Conservation (phyloP, 345 rosid genomes). For the Eucalyptus shirleyi region DNA sequence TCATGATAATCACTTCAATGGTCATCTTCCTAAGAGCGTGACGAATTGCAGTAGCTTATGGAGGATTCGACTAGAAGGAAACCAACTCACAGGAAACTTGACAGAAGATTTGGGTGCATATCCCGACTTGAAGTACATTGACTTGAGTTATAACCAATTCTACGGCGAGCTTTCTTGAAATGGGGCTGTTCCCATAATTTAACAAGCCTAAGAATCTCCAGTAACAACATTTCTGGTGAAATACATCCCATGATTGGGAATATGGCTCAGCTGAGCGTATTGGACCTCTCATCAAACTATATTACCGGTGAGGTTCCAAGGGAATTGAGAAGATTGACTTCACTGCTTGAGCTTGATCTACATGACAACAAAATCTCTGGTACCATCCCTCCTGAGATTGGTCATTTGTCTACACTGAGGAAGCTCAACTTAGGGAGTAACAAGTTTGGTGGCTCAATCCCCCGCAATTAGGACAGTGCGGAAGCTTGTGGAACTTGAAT, state of each 20-base stretch:
- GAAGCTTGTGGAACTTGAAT: neutral
- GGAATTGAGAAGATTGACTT: neutral
- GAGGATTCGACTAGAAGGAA: too few relatives aligned
- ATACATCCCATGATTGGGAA: neutral
- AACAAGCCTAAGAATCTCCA: neutral
- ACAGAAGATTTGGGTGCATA: too few relatives aligned
- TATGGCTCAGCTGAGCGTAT: neutral
- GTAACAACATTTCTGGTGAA: neutral
- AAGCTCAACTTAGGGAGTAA: too few relatives aligned
- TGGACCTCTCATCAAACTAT: neutral
- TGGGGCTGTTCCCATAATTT: neutral
- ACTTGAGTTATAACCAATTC: too few relatives aligned
- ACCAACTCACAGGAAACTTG: too few relatives aligned
- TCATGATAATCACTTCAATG: neutral
- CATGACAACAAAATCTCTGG: conserved; percentile 6
- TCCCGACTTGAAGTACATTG: too few relatives aligned
- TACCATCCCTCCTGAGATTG: neutral
- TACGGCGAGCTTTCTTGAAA: neutral
- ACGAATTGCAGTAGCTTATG: neutral
- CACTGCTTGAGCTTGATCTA: neutral
- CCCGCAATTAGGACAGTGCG: too few relatives aligned
- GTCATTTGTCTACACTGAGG: neutral
- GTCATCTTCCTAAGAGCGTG: neutral
- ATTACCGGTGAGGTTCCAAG: accelerated
- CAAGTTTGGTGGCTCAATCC: too few relatives aligned